Evolutionary conservation across 371 early-diverging fungal species (phyloP).

Genomic region (Sporodiniella umbellata): DNA sequence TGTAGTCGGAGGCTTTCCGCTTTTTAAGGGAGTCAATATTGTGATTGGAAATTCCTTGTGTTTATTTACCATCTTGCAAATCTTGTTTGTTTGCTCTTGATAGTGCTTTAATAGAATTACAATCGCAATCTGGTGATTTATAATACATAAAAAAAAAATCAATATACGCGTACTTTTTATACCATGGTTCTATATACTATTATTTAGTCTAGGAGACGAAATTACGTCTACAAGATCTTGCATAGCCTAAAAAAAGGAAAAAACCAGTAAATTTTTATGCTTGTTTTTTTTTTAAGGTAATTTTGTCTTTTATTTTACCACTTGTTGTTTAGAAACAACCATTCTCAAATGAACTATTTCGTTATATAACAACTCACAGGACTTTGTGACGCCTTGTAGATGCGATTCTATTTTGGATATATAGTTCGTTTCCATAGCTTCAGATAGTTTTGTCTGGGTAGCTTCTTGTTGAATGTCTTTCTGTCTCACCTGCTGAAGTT

Average conservation of each 20-base stretch:
- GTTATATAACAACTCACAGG: constrained; percentile 19
- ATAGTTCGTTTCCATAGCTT: neutral
- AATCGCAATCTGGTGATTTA: constrained; percentile 11
- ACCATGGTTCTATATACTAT: constrained; percentile 5
- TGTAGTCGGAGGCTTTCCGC: constrained; percentile 24
- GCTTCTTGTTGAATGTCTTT: constrained; percentile 8
- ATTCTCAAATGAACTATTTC: constrained; percentile 24
- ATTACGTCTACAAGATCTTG: constrained; percentile 27
- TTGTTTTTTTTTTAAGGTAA: neutral
- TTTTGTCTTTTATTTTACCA: constrained; percentile 14
- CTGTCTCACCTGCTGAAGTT: constrained; percentile 5
- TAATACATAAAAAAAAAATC: neutral
- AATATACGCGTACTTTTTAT: neutral
- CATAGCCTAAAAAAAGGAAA: constrained; percentile 25
- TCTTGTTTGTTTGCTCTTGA: constrained; percentile 12
- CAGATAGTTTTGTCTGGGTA: neutral
- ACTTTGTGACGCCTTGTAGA: constrained; percentile 12
- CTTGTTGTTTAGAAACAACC: constrained; percentile 31
- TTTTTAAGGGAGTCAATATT: neutral
- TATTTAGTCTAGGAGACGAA: constrained; percentile 11
- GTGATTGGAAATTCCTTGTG: neutral
- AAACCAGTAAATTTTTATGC: constrained; percentile 3
- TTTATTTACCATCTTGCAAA: constrained; percentile 16
- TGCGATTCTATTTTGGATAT: constrained; percentile 22
- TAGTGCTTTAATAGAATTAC: constrained; percentile 1